Percentiles rank a stretch among this genome's conserved stretches.
These are phyloP conservation scores for Podospora pseudocomata DNA, from an alignment of 495 filamentous ascomycete genomes.

Conservation along the genomic window DNA sequence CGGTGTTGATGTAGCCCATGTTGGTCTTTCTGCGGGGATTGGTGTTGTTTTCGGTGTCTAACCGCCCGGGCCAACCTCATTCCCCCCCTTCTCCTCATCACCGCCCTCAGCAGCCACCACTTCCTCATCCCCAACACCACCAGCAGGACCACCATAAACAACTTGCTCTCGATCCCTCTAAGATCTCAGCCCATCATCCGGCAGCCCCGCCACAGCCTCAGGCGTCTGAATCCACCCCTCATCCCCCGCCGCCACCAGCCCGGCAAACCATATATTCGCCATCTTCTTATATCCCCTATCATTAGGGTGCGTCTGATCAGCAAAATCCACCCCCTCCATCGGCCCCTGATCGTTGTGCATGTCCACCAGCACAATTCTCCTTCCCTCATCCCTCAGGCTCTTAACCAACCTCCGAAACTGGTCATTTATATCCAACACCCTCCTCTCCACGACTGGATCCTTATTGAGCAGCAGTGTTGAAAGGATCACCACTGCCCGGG, in stretches of 20 bases:
- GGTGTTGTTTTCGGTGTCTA: too few species aligned
- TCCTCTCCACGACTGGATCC: slow-evolving; percentile 19
- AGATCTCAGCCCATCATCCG: slow-evolving; percentile 14
- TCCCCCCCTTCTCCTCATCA: not conserved
- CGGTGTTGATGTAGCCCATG: not conserved
- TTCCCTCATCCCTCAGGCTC: slow-evolving; percentile 27
- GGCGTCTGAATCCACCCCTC: slow-evolving; percentile 26
- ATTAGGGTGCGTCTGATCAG: slow-evolving; percentile 49
- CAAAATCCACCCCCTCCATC: slow-evolving; percentile 30
- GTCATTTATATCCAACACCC: slow-evolving; percentile 37
- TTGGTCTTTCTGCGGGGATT: not conserved
- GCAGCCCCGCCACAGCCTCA: slow-evolving; percentile 22
- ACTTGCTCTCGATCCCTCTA: not conserved
- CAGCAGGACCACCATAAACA: not conserved
- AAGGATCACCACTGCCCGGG: slow-evolving; percentile 45
- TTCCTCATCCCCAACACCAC: not conserved
- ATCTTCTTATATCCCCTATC: slow-evolving; percentile 52
- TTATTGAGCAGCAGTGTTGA: slow-evolving; percentile 48
- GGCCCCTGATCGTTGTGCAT: slow-evolving; percentile 39
- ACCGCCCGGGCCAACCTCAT: not conserved
- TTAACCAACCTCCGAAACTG: slow-evolving; percentile 37
- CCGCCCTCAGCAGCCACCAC: not conserved
- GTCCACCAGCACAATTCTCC: slow-evolving; percentile 46
- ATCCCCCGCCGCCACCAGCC: slow-evolving; percentile 32
- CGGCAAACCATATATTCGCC: slow-evolving; percentile 50